Evolutionary conservation across 1,284 basidiomycete species (phyloP), one percentile per base, ranked within the genome.

Genomic region (Rugosomyces carneus): DNA sequence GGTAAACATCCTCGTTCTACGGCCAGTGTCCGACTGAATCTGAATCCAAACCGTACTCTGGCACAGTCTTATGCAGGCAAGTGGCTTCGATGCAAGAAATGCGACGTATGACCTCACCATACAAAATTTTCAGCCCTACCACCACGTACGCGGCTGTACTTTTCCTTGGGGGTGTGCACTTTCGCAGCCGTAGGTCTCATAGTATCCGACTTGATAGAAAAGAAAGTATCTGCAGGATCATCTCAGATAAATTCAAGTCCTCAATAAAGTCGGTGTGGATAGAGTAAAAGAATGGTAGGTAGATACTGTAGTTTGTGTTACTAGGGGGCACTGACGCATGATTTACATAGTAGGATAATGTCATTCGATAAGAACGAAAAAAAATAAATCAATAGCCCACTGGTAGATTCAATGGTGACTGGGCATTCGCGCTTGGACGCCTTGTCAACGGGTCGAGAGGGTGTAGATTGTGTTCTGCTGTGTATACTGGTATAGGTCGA

Each of bases 161-260:
- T 84, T 37, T 82, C 81, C 7, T 62, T 82, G 41, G 75, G 66
- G 1, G 56, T 78, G 31, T 81, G 77, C 44, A 64, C 69, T 1
- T 59, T 82, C 32, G 80, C 76, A 7, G 61, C 63, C 5, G 63
- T 63, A 10, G 82, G 83, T 7, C 58, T 84, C 9, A 60, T 69
- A 45, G 54, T 75, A 31, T 82, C 82, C 39, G 71, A 83, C 59
- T 67, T 70, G 42, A 64, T 84, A 11, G 81, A 84, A 57, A 65
- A 68, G 44, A 60, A 57, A 3, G 53, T 72, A 1, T 67, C 73
- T 10, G 31, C 59, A n/a, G 47, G 53, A 24, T 13, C 40, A 8
- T 31, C 29, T 5, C 29, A 11, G 3, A n/a, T 11, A 4, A 31
- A 26, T 13, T 13, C 27, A 13, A 29, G 27, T 9, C 13, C 31